Evolutionary conservation across 2,329 filamentous ascomycete species (phyloP).

Genomic region (Stachybotrys chlorohalonatus): DNA sequence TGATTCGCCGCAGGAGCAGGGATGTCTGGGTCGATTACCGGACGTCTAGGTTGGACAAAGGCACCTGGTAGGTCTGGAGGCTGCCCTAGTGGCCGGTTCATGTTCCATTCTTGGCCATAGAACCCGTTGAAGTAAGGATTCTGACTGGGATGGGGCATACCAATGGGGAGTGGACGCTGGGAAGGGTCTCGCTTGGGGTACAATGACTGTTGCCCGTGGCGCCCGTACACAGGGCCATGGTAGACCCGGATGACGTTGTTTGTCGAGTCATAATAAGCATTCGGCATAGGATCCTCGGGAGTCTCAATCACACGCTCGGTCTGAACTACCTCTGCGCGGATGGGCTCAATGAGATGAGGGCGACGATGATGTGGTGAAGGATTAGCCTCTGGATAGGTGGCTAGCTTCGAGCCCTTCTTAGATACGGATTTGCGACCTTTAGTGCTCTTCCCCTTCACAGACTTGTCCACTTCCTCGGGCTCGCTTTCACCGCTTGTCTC

Average conservation of each 20-base stretch:
- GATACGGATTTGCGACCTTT: conserved; percentile 2
- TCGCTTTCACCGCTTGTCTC: conserved; percentile 1
- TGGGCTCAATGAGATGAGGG: conserved; percentile 37
- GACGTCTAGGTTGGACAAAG: no score
- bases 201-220: conserved; percentile 31
- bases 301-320: conserved; percentile 47
- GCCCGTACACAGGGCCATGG: conserved; percentile 46
- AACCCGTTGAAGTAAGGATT: conserved; percentile 35
- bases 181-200: conserved; percentile 31
- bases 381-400: conserved; percentile 16
- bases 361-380: conserved; percentile 21
- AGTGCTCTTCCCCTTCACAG: conserved; percentile 6
- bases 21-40: no score
- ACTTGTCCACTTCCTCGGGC: conserved; percentile 4
- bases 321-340: conserved; percentile 39
- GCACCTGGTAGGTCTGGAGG: no score
- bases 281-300: conserved; percentile 44
- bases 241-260: conserved; percentile 47
- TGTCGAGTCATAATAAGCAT: conserved; percentile 48
- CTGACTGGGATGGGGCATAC: conserved; percentile 31
- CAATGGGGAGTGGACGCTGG: conserved; percentile 25
- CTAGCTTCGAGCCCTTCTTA: conserved; percentile 10
- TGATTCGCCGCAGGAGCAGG: no score
- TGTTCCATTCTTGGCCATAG: conserved; percentile 9
- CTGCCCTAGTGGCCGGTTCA: conserved; percentile 7